phyloP scores from a whole-genome alignment of 1,284 basidiomycete genomes.

The Butyriboletus appendiculatus region DNA sequence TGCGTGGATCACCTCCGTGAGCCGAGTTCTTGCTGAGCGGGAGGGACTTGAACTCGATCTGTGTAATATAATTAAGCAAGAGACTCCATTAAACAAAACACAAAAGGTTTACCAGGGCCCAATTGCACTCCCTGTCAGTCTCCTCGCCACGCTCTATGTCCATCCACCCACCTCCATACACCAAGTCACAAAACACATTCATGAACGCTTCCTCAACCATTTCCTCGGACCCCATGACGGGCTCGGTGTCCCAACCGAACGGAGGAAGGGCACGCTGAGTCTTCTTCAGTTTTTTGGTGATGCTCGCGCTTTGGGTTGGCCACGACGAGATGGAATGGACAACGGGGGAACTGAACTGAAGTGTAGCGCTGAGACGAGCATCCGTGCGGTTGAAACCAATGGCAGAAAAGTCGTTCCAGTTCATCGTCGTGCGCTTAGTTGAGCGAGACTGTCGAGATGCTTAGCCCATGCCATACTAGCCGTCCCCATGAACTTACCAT shows the following conservation, averaged over 20 bases:
- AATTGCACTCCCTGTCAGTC: conserved; percentile 83
- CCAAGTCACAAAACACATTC: conserved; percentile 84
- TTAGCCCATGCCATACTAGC: conserved; percentile 5
- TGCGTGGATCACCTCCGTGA: conserved; percentile 49
- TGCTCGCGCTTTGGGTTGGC: conserved; percentile 72
- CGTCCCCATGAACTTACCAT: conserved; percentile 49
- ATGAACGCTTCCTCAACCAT: conserved; percentile 85
- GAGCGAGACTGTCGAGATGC: conserved; percentile 53
- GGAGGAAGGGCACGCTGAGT: conserved; percentile 75
- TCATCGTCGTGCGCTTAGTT: conserved; percentile 76
- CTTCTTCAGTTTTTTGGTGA: conserved; percentile 80
- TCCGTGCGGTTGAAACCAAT: conserved; percentile 81
- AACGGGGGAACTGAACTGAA: conserved; percentile 79
- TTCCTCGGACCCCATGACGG: conserved; percentile 70
- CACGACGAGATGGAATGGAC: conserved; percentile 64
- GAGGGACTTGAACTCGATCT: conserved; percentile 85
- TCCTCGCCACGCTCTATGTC: conserved; percentile 73
- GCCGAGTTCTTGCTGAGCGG: conserved; percentile 39
- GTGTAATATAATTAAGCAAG: conserved; percentile 30
- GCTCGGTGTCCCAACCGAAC: conserved; percentile 86
- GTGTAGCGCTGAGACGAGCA: conserved; percentile 68
- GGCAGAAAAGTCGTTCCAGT: conserved; percentile 84
- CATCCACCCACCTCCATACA: conserved; percentile 79
- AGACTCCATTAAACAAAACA: neutral
- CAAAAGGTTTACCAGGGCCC: conserved; percentile 74